Evolutionary conservation across 2,329 filamentous ascomycete species (phyloP), one percentile per base, ranked within the genome.

Genomic region (Diaporthe aspalathi): DNA sequence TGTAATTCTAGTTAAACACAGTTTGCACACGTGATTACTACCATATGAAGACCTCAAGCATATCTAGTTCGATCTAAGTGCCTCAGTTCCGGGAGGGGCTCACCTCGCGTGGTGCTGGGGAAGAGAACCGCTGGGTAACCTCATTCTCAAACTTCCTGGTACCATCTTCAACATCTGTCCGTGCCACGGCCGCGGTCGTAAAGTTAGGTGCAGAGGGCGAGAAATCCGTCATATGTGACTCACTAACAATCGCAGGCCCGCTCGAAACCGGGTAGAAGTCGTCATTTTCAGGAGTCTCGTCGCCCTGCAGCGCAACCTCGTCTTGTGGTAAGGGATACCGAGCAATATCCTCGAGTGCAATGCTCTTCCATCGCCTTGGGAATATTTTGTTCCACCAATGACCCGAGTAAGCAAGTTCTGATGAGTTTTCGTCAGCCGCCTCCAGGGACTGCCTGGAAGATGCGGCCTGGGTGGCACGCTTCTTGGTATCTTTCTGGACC

Each of bases 261-360:
- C 50, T 22, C 20, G 40, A 0, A 0, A 5, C 24, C 2, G 2
- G 65, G 7, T n/a, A 45, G 17, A 20, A 11, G 6, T 63, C 45
- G 4, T 35, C 38, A 8, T 20, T 8, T 6, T n/a, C 40, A 1
- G 12, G 22, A 27, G 38, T 24, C 16, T 49, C 27, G 12, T 57
- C 40, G 9, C 40, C 20, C 12, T 47, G 78, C 5, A 68, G 47
- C 8, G 50, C 65, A 38, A 68, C 20, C 16, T 68, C 65, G 1
- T 68, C 65, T 17, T 68, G 38, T 4, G 65, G 65, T 12, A 56
- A n/a, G 1, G 53, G 65, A 7, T 47, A 54, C 9, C 50, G 73
- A 4, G 72, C 70, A 3, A 72, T 72, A 11, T 72, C 70, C 57
- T 72, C 70, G 8, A 72, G 70, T 2, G 70, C 47, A 12, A 56